phyloP scores from a whole-genome alignment of 164 flowering plant genomes.

The Liriodendron chinense region DNA sequence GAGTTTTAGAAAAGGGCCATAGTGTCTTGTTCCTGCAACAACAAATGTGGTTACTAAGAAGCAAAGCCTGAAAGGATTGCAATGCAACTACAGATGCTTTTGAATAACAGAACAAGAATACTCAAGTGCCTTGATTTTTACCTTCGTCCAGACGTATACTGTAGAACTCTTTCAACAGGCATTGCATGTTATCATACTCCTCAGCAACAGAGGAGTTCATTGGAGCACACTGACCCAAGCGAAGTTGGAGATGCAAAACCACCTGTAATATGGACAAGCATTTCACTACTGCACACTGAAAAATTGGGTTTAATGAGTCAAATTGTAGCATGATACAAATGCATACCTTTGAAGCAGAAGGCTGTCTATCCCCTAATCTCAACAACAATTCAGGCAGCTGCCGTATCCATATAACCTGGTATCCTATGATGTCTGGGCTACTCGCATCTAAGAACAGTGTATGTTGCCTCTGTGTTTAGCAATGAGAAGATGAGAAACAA shows the following conservation, averaged over 20 bases:
- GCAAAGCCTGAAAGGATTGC: not conserved
- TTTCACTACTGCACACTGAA: not conserved
- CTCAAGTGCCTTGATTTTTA: slow-evolving; percentile 11
- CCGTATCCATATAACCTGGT: slow-evolving; percentile 58
- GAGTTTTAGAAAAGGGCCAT: slow-evolving; percentile 78
- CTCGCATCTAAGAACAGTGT: slow-evolving; percentile 28
- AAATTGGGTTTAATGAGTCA: not conserved
- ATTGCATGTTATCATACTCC: slow-evolving; percentile 60
- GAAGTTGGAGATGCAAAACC: slow-evolving; percentile 64
- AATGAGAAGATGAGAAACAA: not conserved
- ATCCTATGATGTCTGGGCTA: slow-evolving; percentile 38
- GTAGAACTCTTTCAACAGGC: slow-evolving; percentile 42
- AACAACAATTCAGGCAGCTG: slow-evolving; percentile 61
- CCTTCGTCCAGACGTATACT: slow-evolving; percentile 35
- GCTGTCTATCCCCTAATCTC: slow-evolving; percentile 50
- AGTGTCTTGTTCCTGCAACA: slow-evolving; percentile 44
- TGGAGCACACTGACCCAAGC: slow-evolving; percentile 53
- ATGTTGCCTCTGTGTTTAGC: slow-evolving; percentile 29
- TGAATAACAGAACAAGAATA: not conserved
- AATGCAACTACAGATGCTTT: not conserved
- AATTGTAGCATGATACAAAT: not conserved
- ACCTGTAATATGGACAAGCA: slow-evolving; percentile 36
- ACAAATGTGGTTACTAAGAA: slow-evolving; percentile 5
- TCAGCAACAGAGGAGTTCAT: slow-evolving; percentile 35
- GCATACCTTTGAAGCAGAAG: slow-evolving; percentile 56